Base-by-base conservation (phyloP, 169 alveolate genomes). In the Ichthyophthirius multifiliis region DNA sequence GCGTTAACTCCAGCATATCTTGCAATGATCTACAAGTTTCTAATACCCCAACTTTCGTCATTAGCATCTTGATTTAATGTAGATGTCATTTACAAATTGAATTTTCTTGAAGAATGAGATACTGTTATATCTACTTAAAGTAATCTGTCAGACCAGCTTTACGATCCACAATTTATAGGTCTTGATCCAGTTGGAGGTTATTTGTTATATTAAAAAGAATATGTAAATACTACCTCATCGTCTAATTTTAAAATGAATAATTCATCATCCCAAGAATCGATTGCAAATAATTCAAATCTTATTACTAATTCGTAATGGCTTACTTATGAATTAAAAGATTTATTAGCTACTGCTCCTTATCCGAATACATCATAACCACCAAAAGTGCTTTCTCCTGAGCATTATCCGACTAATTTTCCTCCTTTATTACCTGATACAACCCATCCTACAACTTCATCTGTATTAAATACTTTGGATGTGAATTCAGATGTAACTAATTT, bases 251-350 rank as follows among this genome's bases (percentile, higher is more conserved):
- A n/a, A n/a, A n/a, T n/a, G n/a, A n/a, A n/a, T n/a, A n/a, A n/a
- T n/a, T n/a, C n/a, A n/a, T n/a, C n/a, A n/a, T n/a, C 71, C 71
- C 71, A 55, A 55, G 71, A 55, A n/a, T 55, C 71, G 9, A 55
- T 23, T 27, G 71, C 5, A 23, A 27, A 55, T 2, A 55, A 27
- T 10, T 55, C 71, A 39, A 55, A 55, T 4, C 18, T 55, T 34
- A 55, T 15, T 13, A 39, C 31, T 27, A 55, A 39, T 55, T 55
- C 71, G n/a, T 27, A 55, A n/a, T 55, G 71, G 18, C 31, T 39
- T 3, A 55, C 71, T 20, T 39, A 34, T 13, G 71, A 55, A 27
- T 55, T 55, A 23, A 27, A 55, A 18, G 23, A 10, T 6, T 55
- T 55, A 2, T 2, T 27, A 55, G 71, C 71, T 13, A 0, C 0